Conservation (phyloP, 257 asterid genomes). For the Paraleonurus japonicus region DNA sequence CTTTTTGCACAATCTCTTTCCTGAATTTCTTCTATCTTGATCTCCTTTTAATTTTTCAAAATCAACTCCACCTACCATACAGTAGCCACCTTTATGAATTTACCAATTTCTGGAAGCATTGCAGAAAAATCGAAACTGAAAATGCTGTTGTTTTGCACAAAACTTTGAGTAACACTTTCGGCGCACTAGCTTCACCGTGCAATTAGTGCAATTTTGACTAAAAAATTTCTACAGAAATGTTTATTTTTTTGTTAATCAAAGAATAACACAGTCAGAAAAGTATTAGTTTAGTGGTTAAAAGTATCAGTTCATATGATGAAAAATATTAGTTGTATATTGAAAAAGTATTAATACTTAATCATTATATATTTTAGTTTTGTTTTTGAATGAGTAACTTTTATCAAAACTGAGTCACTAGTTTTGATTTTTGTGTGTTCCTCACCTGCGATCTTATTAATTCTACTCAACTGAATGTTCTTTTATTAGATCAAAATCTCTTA, state of each 20-base stretch:
- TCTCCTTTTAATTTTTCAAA: background rate
- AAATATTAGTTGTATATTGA: background rate
- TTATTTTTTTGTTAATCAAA: no score
- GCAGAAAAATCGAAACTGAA: background rate
- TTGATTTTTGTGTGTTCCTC: no score
- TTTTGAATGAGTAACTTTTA: no score
- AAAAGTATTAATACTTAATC: background rate
- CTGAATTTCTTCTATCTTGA: background rate
- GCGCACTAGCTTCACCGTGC: background rate
- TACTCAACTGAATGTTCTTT: background rate
- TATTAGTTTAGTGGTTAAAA: no score
- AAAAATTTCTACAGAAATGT: no score
- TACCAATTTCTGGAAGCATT: background rate
- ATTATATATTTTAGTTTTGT: no score
- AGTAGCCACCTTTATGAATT: background rate
- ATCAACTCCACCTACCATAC: background rate
- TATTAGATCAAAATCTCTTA: background rate
- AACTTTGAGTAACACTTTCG: background rate
- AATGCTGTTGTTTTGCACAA: background rate
- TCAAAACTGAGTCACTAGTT: no score
- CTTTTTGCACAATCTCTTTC: conserved; percentile 3
- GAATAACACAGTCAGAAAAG: background rate
- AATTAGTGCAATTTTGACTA: background rate
- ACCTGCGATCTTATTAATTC: no score
- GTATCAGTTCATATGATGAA: no score